Conservation (phyloP, 1,284 basidiomycete genomes). For the Cerioporus squamosus region DNA sequence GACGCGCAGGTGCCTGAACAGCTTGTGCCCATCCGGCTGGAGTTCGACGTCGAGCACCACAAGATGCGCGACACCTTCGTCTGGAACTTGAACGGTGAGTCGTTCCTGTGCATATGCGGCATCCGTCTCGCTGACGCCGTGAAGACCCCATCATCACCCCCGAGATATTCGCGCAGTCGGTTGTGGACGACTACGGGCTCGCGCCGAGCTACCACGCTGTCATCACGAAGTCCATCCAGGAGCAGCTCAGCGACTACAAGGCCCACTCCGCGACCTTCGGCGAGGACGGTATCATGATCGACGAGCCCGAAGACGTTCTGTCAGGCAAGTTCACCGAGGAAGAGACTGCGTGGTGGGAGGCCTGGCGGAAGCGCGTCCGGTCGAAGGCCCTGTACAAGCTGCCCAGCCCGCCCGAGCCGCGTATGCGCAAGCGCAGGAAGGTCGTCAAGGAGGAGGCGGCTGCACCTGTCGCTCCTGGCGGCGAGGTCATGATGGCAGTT, state of each 20-base stretch:
- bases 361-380: slow-evolving; percentile 64
- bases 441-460: slow-evolving; percentile 33
- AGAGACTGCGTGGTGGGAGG: slow-evolving; percentile 68
- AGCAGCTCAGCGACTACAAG: slow-evolving; percentile 84
- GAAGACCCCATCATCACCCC: slow-evolving; percentile 88
- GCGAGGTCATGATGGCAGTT: slow-evolving; percentile 29
- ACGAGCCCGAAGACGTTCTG: slow-evolving; percentile 38
- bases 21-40: slow-evolving; percentile 92
- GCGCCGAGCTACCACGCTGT: slow-evolving; percentile 70
- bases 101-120: neutral
- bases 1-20: slow-evolving; percentile 72
- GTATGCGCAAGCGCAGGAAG: slow-evolving; percentile 42
- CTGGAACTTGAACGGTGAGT: slow-evolving; percentile 92
- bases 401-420: slow-evolving; percentile 25
- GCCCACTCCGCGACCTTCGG: slow-evolving; percentile 53
- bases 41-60: slow-evolving; percentile 92
- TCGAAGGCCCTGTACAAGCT: slow-evolving; percentile 37
- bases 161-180: slow-evolving; percentile 86
- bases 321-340: slow-evolving; percentile 56
- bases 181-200: slow-evolving; percentile 92
- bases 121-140: neutral
- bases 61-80: slow-evolving; percentile 96
- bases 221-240: slow-evolving; percentile 86
- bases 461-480: slow-evolving; percentile 12
- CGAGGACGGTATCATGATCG: slow-evolving; percentile 38